These are phyloP conservation scores for Epichloe sibirici DNA, from an alignment of 2,329 filamentous ascomycete genomes.

Conservation along the genomic window DNA sequence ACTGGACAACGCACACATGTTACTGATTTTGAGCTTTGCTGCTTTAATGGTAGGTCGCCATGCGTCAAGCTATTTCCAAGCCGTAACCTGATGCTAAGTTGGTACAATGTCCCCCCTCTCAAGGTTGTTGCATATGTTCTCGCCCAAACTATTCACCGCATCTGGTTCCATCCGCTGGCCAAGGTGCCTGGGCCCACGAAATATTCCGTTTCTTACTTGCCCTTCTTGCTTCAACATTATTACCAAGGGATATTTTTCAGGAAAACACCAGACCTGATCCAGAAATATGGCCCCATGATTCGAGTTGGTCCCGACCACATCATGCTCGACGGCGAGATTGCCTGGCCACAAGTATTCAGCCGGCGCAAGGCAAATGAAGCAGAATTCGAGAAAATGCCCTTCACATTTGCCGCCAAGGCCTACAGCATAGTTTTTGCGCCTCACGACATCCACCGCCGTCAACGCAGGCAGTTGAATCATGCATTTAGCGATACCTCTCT, in stretches of 20 bases:
- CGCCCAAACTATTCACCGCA: conserved; percentile 10
- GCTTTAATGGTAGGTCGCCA: neutral
- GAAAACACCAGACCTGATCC: conserved; percentile 11
- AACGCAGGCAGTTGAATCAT: conserved; percentile 15
- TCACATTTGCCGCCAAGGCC: conserved; percentile 5
- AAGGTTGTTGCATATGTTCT: conserved; percentile 5
- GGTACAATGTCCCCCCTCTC: too few species aligned
- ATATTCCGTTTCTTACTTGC: conserved; percentile 11
- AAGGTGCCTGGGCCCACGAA: conserved; percentile 17
- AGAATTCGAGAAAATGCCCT: conserved; percentile 8
- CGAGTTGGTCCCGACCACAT: conserved; percentile 29
- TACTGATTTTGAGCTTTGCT: neutral
- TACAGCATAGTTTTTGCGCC: conserved; percentile 9
- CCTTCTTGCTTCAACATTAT: conserved; percentile 10
- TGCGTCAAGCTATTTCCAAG: neutral
- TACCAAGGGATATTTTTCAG: conserved; percentile 11
- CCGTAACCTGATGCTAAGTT: neutral
- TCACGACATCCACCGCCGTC: conserved; percentile 10
- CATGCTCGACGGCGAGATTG: conserved; percentile 19
- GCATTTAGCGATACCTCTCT: conserved; percentile 20
- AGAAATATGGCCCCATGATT: conserved; percentile 23
- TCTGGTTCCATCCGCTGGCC: conserved; percentile 19
- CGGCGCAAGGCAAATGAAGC: conserved; percentile 10
- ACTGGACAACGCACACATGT: neutral
- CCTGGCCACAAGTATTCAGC: conserved; percentile 23